These are phyloP conservation scores for Colletotrichum limetticola DNA, from an alignment of 2,329 filamentous ascomycete genomes.

Conservation along the genomic window DNA sequence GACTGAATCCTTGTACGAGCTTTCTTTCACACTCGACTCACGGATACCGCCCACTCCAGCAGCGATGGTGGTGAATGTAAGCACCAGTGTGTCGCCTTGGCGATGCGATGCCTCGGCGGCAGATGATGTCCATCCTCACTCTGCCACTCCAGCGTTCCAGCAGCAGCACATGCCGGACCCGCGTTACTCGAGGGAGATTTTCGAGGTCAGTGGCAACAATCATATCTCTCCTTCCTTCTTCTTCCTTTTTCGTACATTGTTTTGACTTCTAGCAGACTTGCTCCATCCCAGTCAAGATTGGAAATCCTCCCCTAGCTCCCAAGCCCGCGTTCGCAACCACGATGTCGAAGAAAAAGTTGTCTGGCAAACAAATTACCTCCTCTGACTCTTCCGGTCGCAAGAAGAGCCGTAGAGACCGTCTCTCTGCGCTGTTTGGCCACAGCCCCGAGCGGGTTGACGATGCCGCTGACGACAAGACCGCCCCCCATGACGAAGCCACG, in stretches of 20 bases:
- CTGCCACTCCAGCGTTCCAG: neutral
- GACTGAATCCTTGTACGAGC: neutral
- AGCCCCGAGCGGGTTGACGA: neutral
- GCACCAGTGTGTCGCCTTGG: neutral
- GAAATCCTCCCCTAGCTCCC: neutral
- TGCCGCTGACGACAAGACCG: neutral
- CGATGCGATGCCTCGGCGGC: neutral
- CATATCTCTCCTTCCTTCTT: neutral
- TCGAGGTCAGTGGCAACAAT: neutral
- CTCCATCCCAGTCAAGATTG: neutral
- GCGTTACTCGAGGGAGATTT: neutral
- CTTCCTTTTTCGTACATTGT: neutral
- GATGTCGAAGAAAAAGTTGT: conserved; percentile 7
- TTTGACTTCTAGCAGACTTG: neutral
- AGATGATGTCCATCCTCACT: neutral
- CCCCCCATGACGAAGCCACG: neutral
- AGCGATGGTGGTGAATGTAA: neutral
- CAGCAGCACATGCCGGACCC: neutral
- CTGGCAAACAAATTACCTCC: neutral
- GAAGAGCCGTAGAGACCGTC: neutral
- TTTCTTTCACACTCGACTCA: neutral
- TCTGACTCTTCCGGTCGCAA: neutral
- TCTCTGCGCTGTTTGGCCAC: conserved; percentile 18
- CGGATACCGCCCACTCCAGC: neutral
- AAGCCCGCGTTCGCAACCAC: neutral